Evolutionary conservation across 192 early-diverging fungal species (phyloP).

Genomic region (Coemansia sp.): DNA sequence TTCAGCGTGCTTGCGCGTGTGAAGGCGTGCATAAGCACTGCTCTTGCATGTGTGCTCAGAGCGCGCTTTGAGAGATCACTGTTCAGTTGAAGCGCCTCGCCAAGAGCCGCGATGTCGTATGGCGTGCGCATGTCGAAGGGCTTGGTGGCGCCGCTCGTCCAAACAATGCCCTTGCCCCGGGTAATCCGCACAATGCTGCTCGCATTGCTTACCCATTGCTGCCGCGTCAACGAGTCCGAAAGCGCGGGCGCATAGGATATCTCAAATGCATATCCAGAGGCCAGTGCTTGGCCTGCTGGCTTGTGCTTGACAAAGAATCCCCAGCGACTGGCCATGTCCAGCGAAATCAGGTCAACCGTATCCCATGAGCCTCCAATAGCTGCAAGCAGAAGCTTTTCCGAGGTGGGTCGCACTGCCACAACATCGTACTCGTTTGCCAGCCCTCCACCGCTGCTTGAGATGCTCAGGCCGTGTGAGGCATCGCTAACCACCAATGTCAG

Average conservation of each 20-base stretch:
- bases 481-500: slow-evolving; percentile 41
- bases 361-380: slow-evolving; percentile 44
- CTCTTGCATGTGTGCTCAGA: slow-evolving; percentile 28
- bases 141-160: slow-evolving; percentile 38
- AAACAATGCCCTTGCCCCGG: slow-evolving; percentile 31
- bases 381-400: slow-evolving; percentile 35
- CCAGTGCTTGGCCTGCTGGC: slow-evolving; percentile 41
- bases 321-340: slow-evolving; percentile 50
- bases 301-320: slow-evolving; percentile 52
- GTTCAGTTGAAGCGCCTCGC: slow-evolving; percentile 49
- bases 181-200: slow-evolving; percentile 44
- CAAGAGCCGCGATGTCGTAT: slow-evolving; percentile 42
- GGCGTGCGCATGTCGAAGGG: slow-evolving; percentile 45
- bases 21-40: slow-evolving; percentile 40
- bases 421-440: slow-evolving; percentile 36
- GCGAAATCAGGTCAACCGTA: slow-evolving; percentile 38
- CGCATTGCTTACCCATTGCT: slow-evolving; percentile 54
- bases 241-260: slow-evolving; percentile 36
- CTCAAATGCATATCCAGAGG: slow-evolving; percentile 31
- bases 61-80: slow-evolving; percentile 44
- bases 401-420: slow-evolving; percentile 44
- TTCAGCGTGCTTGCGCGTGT: slow-evolving; percentile 41
- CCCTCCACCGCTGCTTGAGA: slow-evolving; percentile 19
- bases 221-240: slow-evolving; percentile 22
- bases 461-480: slow-evolving; percentile 35